Base-by-base conservation (phyloP, 768 basidiomycete species). In the Cystoderma amianthinum region DNA sequence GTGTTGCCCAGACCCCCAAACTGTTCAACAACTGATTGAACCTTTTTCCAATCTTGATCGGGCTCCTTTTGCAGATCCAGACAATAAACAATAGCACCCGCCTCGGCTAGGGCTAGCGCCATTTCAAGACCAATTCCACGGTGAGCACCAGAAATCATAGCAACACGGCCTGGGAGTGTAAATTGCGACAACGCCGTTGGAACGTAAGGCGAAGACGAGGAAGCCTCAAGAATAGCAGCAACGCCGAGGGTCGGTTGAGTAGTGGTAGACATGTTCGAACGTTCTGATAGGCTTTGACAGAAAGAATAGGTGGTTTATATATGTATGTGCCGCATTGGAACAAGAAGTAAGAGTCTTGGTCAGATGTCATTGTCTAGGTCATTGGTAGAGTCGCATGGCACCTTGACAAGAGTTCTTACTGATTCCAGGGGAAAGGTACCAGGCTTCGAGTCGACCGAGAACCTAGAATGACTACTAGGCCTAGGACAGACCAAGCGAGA, bases 31-130 rank as follows among this genome's bases (percentile, higher is more conserved):
- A 72, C 78, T 32, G 62, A 63, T 41, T 67, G 62, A 5, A 74
- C 74, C 32, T 63, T 63, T 12, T 55, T 39, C 65, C 72, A 85
- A 35, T 74, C 74, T 3, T 60, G 60, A 21, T 67, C 67, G 1
- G 81, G 74, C 21, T 62, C 41, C 16, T 48, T 42, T 0, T 76
- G 68, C 13, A 83, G 62, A 60, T 85, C 83, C 10, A 85, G 58
- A 52, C 82, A 83, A 59, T 85, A 85, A 19, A 68, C 58, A 13
- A 57, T 56, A 3, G 54, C 58, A 15, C 59, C 59, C 2, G 54
- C 59, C 44, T 59, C 59, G 2, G 54, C 52, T 23, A 52, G 48
- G 0, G 53, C 56, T 9, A 55, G 45, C 1, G 59, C 53, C 23
- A 57, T 50, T 36, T 61, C 59, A 13, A 61, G 53, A 4, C 59